Base-by-base conservation (phyloP, 2,329 filamentous ascomycete genomes). In the Emydomyces testavorans region DNA sequence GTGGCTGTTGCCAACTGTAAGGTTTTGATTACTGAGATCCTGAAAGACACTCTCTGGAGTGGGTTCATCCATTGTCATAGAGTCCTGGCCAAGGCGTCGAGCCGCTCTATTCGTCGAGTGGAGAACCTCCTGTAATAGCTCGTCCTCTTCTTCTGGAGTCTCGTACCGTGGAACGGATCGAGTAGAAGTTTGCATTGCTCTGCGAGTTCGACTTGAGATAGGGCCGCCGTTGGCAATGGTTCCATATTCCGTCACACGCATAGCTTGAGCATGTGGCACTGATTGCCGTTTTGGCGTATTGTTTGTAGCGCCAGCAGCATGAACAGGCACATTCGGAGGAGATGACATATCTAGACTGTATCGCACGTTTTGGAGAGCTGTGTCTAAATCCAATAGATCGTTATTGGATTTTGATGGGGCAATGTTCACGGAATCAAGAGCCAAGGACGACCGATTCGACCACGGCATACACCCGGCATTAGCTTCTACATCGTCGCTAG, bases 121-220 rank as follows among this genome's bases (percentile, higher is more conserved):
- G 35, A 95, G 72, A 16, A 81, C 88, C 66, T 98, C 92, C 56
- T 95, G 89, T 7, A 96, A 74, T 7, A 98, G 75, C 67, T 98
- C 92, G 51, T 98, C 92, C 61, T 96, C 90, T 65, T 98, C 92
- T 58, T 94, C 89, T 1, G 92, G 87, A 0, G 89, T 89, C 61
- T 98, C 92, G 62, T 96, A 95, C 53, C 86, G 82, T 58, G 85
- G 83, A 41, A 84, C 79, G 3, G 84, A 83, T 53, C 87, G 82
- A 3, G 74, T 71, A 11, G 85, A 81, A 62, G 74, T 71, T 52
- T 78, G 75, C 39, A 93, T 77, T 10, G 85, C 83, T 51, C 87
- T 77, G 50, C 90, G 76, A 11, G 88, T 92, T 52, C 89, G 77
- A 44, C 87, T 76, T 0, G 86, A 83, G 0, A 47, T 4, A 24